phyloP scores from a whole-genome alignment of 106 monocot genomes.

The Triglochin maritima region DNA sequence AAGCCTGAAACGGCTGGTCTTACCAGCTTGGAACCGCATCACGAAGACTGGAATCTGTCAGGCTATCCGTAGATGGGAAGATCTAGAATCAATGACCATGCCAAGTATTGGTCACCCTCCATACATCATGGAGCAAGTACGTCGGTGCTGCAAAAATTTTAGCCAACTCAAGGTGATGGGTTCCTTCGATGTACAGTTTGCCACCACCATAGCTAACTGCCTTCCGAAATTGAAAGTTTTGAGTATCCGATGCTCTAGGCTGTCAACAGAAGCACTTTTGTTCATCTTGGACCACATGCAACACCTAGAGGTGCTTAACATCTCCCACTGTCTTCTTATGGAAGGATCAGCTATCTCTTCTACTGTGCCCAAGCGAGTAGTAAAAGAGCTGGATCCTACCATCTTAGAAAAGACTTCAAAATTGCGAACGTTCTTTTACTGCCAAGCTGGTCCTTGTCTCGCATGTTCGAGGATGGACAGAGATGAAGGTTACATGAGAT shows the following conservation, averaged over 20 bases:
- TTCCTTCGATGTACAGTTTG: slow-evolving; percentile 55
- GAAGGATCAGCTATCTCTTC: slow-evolving; percentile 15
- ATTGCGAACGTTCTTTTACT: slow-evolving; percentile 44
- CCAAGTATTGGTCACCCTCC: slow-evolving; percentile 61
- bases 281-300: slow-evolving; percentile 44
- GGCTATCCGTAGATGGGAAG: slow-evolving; percentile 57
- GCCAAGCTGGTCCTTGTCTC: slow-evolving; percentile 34
- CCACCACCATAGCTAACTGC: slow-evolving; percentile 33
- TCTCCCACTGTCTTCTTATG: slow-evolving; percentile 67
- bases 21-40: slow-evolving; percentile 94
- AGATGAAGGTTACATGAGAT: slow-evolving; percentile 85
- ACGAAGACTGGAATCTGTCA: slow-evolving; percentile 67
- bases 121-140: slow-evolving; percentile 78
- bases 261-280: slow-evolving; percentile 46
- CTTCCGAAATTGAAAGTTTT: slow-evolving; percentile 63
- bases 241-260: slow-evolving; percentile 66
- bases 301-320: slow-evolving; percentile 69
- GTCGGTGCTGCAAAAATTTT: slow-evolving; percentile 71
- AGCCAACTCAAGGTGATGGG: slow-evolving; percentile 75
- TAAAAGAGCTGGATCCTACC: slow-evolving; percentile 24
- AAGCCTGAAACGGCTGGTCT: slow-evolving; percentile 50
- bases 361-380: slow-evolving; percentile 20
- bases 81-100: slow-evolving; percentile 84
- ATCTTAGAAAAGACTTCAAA: slow-evolving; percentile 37
- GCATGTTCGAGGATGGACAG: slow-evolving; percentile 49